Base-by-base conservation (phyloP, 148 eudicot genomes). In the Amaranthus palmeri region DNA sequence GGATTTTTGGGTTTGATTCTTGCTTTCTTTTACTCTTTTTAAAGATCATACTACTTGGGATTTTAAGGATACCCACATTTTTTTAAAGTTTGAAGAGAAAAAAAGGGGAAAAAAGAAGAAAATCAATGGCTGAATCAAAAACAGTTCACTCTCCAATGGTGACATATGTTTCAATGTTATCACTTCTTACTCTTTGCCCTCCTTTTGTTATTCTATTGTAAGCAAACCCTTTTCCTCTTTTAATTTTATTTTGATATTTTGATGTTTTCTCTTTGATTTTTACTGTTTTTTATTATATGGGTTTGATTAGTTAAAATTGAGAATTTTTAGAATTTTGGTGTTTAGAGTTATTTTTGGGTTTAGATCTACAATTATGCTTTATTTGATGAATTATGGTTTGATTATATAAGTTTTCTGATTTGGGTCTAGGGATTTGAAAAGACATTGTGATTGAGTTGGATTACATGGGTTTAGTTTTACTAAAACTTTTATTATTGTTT, bases 161-260 rank as follows among this genome's bases (percentile, higher is more conserved):
- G 25, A 93, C 98, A 10, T 93, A 93, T 69, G 78, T 55, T 14
- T 91, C 97, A n/a, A 85, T 93, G 88, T 72, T 93, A n/a, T 86
- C 96, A 7, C 96, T 93, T 40, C 93, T 93, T 54, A 75, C 96
- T 45, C 77, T 89, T 10, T 91, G 97, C 70, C 98, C 98, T 48
- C 98, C 98, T 12, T 91, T 93, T 61, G 98, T 93, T 11, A 89
- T 93, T 77, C 90, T 93, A 17, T 71, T 93, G 98, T 93, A 81
- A 82, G 91, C 4, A 54, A 18, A 48, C 7, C 46, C 12, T 54
- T 60, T 12, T 42, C 9, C 14, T 71, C 15, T 48, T 56, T 51
- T 14, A 1, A 7, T 17, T 10, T 49, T 9, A 61, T 61, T 9
- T 0, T 52, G 59, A 4, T 72, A 67, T 4, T 48, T 51, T 4